Evolutionary conservation across 257 asterid species (phyloP).

Genomic region (Nicotiana benthamiana): DNA sequence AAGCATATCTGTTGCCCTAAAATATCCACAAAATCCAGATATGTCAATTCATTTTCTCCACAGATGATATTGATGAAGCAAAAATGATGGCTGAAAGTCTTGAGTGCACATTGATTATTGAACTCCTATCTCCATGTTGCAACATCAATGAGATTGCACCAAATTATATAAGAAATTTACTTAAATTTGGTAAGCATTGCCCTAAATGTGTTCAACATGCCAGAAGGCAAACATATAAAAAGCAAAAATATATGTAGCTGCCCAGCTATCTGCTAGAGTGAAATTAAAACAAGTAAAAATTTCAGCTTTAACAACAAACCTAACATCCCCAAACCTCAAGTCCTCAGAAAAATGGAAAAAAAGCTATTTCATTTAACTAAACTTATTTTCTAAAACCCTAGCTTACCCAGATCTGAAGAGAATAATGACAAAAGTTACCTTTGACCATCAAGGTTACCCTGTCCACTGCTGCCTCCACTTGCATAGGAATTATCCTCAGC

Average conservation of each 20-base stretch:
- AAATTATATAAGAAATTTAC: background rate
- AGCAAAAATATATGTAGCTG: background rate
- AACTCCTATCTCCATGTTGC: background rate
- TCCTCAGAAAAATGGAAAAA: background rate
- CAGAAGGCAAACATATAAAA: background rate
- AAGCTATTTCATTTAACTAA: background rate
- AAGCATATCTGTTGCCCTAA: background rate
- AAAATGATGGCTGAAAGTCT: background rate
- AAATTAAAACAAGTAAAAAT: background rate
- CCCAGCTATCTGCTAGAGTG: background rate
- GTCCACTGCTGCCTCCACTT: conserved; percentile 44
- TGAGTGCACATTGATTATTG: too few species aligned
- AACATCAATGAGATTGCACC: background rate
- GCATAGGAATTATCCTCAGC: conserved; percentile 55
- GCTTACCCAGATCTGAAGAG: background rate
- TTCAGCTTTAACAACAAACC: background rate
- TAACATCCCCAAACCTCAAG: background rate
- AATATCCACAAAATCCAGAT: background rate
- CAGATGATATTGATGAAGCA: background rate
- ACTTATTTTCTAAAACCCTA: background rate
- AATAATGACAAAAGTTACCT: conserved; percentile 27
- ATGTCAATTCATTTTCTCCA: background rate
- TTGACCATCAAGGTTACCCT: conserved; percentile 62
- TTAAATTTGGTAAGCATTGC: background rate
- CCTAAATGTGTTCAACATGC: background rate